Evolutionary conservation across 2,329 filamentous ascomycete species (phyloP), one percentile per base, ranked within the genome.

Genomic region (Phialemoniopsis sp.): DNA sequence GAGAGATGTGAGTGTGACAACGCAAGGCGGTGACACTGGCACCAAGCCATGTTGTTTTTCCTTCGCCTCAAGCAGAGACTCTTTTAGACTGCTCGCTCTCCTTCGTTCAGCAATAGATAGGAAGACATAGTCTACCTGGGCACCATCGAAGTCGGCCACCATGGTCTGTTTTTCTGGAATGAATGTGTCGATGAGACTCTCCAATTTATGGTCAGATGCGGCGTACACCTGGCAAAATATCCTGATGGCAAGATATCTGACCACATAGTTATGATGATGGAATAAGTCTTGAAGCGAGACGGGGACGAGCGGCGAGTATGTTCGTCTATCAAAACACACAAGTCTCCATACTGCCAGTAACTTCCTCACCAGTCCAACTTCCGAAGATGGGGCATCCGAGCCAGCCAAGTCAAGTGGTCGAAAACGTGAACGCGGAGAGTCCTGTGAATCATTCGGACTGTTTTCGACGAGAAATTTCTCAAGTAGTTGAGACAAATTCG

Each of bases 161-260:
- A 94, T 68, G 16, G 76, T 68, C 26, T 77, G 77, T 30, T 75
- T 67, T 32, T 60, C 66, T 34, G 78, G 80, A 40, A 91, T 67
- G 58, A 89, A 73, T 52, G 77, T 71, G 36, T 68, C 63, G 26
- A 94, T 63, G 58, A 95, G 82, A 36, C 76, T 69, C 54, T 94
- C 84, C 35, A 86, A 73, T 46, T 87, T 87, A 47, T 75, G 70
- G 59, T 98, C 93, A 4, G 93, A 85, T 21, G 86, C 86, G 52
- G 81, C 80, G 50, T 94, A 78, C 41, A 89, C 79, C 46, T 88
- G 72, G 54, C 85, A 89, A 48, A 95, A 86, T 43, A 90, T 79
- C 46, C 89, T 80, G 40, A 95, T 76, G 13, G 89, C 85, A 44
- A 97, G 71, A 60, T 90, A 95, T 62, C 86, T 80, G 37, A 95